A percentile compares a stretch with the other conserved stretches of the same genome.
These are phyloP conservation scores for Phytophthora gonapodyides DNA, from an alignment of 352 stramenopile genomes.

Conservation along the genomic window DNA sequence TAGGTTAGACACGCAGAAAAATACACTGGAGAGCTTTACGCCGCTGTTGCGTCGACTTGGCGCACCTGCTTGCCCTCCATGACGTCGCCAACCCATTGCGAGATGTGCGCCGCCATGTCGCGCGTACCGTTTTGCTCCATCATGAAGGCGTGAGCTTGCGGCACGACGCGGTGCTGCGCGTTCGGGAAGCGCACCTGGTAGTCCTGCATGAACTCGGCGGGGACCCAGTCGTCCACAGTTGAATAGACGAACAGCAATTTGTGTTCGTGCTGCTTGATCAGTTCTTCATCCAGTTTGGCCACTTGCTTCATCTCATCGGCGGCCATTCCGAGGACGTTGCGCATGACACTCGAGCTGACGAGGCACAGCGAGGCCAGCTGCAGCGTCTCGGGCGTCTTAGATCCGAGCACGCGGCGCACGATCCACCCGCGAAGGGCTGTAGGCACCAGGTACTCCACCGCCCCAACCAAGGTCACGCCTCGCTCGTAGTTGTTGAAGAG, in stretches of 20 bases:
- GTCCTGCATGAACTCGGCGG: conserved; percentile 57
- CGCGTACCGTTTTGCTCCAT: conserved; percentile 64
- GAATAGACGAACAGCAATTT: conserved; percentile 77
- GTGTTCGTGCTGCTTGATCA: conserved; percentile 45
- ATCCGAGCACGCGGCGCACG: conserved; percentile 44
- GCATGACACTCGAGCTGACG: conserved; percentile 59
- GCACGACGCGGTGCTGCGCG: conserved; percentile 52
- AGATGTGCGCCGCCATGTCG: conserved; percentile 70
- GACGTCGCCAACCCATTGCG: conserved; percentile 53
- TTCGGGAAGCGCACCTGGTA: conserved; percentile 57
- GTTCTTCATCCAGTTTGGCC: conserved; percentile 44
- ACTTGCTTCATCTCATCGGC: conserved; percentile 67
- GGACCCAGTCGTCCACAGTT: conserved; percentile 69
- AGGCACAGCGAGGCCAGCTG: conserved; percentile 58
- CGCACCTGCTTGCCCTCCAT: conserved; percentile 33
- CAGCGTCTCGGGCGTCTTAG: conserved; percentile 44
- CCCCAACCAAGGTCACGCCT: conserved; percentile 39
- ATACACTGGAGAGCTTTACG: conserved; percentile 11
- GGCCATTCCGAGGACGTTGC: conserved; percentile 71
- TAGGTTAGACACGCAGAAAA: conserved; percentile 16
- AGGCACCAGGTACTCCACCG: conserved; percentile 52
- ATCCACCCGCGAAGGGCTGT: conserved; percentile 49
- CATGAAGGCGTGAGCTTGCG: conserved; percentile 79
- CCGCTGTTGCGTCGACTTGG: conserved; percentile 20
- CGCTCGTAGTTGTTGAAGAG: conserved; percentile 49